Percentiles rank a stretch among this genome's conserved stretches.
These are phyloP conservation scores for Aquilaria agallochum DNA, from an alignment of 441 rosid genomes.

Conservation along the genomic window DNA sequence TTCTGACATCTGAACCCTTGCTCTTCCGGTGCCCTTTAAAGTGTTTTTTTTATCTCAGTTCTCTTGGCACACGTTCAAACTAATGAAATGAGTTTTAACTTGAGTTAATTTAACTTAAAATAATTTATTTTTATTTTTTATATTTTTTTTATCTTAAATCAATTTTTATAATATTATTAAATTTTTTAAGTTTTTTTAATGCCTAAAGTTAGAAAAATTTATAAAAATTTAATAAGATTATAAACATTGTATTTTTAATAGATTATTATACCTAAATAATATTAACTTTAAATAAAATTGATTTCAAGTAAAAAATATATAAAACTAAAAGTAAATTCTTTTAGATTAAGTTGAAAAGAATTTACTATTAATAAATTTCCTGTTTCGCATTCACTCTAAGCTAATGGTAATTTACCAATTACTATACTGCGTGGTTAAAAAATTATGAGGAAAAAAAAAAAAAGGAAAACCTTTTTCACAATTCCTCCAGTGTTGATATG, in stretches of 20 bases:
- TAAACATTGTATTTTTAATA: no score
- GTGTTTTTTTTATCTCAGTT: neutral
- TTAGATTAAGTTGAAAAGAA: neutral
- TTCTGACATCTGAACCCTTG: no score
- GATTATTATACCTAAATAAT: no score
- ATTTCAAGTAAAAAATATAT: no score
- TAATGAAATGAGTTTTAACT: constrained; percentile 5
- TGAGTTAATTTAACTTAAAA: no score
- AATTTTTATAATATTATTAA: no score
- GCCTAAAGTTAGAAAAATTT: no score
- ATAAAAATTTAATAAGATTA: no score
- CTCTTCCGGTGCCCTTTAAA: neutral
- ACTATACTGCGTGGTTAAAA: neutral
- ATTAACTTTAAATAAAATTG: no score
- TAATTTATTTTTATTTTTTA: neutral
- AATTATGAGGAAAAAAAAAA: no score
- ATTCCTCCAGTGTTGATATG: neutral
- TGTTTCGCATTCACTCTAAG: neutral
- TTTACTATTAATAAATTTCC: neutral
- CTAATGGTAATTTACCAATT: neutral
- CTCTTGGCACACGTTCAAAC: neutral
- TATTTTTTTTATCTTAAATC: neutral
- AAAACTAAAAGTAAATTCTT: no score
- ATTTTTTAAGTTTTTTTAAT: no score
- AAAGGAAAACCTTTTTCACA: neutral